These are phyloP conservation scores for Populus trichocarpa DNA, from an alignment of 441 rosid genomes.

Conservation along the genomic window DNA sequence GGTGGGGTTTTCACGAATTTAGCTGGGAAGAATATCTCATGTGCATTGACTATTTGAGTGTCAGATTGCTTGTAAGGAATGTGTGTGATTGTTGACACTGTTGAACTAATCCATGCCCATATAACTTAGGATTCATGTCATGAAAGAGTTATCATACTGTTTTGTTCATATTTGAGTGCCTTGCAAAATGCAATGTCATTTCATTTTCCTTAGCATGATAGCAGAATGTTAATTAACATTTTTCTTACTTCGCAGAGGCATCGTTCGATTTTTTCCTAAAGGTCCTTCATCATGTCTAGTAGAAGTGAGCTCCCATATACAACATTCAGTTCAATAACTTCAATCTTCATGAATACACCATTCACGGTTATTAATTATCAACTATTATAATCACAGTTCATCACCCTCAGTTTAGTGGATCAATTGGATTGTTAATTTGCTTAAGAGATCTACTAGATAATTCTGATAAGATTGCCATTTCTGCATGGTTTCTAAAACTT, in stretches of 20 bases:
- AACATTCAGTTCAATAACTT: slow-evolving; percentile 10
- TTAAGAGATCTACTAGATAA: background rate
- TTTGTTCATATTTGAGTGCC: background rate
- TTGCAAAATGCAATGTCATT: background rate
- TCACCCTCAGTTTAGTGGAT: background rate
- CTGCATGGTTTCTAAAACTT: background rate
- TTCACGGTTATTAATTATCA: background rate
- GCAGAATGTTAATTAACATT: slow-evolving; percentile 13
- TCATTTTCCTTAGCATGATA: background rate
- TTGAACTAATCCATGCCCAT: background rate
- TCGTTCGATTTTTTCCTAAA: slow-evolving; percentile 81
- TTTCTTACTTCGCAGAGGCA: slow-evolving; percentile 59
- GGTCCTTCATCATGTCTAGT: slow-evolving; percentile 71
- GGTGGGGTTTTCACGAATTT: background rate
- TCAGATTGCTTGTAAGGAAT: background rate
- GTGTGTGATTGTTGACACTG: background rate
- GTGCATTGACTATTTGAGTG: background rate
- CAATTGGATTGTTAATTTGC: background rate
- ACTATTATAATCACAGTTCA: background rate
- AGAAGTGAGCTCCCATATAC: slow-evolving; percentile 51
- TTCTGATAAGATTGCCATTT: background rate
- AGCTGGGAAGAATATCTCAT: background rate
- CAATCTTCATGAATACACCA: slow-evolving; percentile 5
- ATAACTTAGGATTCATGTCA: no score
- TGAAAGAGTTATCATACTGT: background rate